Conservation (phyloP, 2,329 filamentous ascomycete species). For the Clarireedia homoeocarpa region DNA sequence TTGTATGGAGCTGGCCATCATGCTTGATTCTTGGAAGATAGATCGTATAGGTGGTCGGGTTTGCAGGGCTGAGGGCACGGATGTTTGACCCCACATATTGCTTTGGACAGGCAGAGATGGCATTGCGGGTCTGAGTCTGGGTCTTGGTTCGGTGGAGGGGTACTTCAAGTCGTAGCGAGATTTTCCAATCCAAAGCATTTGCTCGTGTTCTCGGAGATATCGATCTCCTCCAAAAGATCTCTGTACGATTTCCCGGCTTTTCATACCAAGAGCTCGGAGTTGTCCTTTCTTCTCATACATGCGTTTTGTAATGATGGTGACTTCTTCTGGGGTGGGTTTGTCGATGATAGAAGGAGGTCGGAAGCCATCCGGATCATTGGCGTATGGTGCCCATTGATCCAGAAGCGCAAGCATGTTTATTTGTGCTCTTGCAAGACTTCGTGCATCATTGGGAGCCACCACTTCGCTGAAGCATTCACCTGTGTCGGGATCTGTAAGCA, state of each 20-base stretch:
- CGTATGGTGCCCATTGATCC: slow-evolving; percentile 52
- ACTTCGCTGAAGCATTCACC: slow-evolving; percentile 49
- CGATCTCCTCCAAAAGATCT: slow-evolving; percentile 51
- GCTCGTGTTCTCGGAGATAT: slow-evolving; percentile 54
- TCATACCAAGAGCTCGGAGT: slow-evolving; percentile 49
- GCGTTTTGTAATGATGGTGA: slow-evolving; percentile 42
- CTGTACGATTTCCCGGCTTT: slow-evolving; percentile 48
- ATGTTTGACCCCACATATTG: slow-evolving; percentile 8
- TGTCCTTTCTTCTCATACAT: slow-evolving; percentile 51
- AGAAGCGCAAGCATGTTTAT: slow-evolving; percentile 54
- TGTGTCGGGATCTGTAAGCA: slow-evolving; percentile 46
- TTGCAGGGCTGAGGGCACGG: slow-evolving; percentile 4
- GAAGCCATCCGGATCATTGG: slow-evolving; percentile 29
- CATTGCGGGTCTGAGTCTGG: neutral
- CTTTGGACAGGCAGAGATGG: slow-evolving; percentile 3
- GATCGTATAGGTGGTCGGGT: neutral
- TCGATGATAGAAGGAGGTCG: slow-evolving; percentile 5
- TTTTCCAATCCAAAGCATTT: slow-evolving; percentile 45
- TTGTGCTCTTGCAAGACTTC: slow-evolving; percentile 51
- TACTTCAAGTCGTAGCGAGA: slow-evolving; percentile 4
- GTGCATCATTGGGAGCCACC: slow-evolving; percentile 56
- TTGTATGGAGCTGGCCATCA: slow-evolving; percentile 1
- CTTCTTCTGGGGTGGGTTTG: slow-evolving; percentile 41
- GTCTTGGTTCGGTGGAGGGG: neutral
- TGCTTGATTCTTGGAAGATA: slow-evolving; percentile 5